Percentiles rank a stretch among this genome's conserved stretches.
phyloP scores from a whole-genome alignment of 306 rosid genomes.

The Acacia melanoxylon region DNA sequence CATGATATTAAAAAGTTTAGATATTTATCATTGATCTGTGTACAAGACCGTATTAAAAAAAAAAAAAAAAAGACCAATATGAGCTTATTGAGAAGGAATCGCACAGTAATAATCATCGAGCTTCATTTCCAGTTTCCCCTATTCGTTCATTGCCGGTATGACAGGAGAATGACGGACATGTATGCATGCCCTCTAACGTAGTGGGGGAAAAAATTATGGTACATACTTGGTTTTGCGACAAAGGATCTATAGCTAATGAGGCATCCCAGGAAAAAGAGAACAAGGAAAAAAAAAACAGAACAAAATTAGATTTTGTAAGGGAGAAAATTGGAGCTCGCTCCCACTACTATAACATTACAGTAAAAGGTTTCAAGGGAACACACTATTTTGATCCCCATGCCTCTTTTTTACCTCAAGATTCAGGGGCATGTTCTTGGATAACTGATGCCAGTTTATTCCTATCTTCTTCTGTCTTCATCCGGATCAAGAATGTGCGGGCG shows the following conservation, averaged over 20 bases:
- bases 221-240: neutral
- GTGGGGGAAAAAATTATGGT: neutral
- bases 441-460: conserved; percentile 73
- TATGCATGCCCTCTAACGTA: neutral
- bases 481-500: conserved; percentile 85
- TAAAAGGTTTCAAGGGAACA: conserved; percentile 29
- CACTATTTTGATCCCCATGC: conserved; percentile 13
- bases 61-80: neutral
- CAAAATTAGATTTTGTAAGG: conserved; percentile 5
- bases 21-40: neutral
- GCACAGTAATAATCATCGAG: neutral
- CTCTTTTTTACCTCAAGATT: conserved; percentile 42
- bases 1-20: neutral
- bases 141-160: neutral
- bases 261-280: neutral
- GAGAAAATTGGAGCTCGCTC: conserved; percentile 30
- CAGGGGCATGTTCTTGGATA: conserved; percentile 88
- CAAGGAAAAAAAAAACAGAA: neutral
- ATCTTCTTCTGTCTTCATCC: conserved; percentile 86
- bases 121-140: neutral
- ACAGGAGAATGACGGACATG: neutral
- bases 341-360: conserved; percentile 23
- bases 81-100: neutral
- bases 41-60: too few species aligned
- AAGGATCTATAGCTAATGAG: neutral